Conservation (phyloP, 108 stramenopile species). For the Cyclotella cryptica region DNA sequence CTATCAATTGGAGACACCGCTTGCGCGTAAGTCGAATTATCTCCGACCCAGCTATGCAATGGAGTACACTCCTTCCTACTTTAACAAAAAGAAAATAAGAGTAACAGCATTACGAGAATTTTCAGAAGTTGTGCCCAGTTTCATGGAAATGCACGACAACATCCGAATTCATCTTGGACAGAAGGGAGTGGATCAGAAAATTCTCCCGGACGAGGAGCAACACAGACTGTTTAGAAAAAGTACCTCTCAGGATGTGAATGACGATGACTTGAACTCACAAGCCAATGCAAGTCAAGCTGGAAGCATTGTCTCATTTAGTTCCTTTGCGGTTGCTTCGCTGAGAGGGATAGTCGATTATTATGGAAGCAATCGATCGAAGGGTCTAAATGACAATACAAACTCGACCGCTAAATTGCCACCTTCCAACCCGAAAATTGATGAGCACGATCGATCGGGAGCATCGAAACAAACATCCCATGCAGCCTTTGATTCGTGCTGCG, state of each 20-base stretch:
- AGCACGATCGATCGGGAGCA: neutral
- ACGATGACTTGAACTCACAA: constrained; percentile 34
- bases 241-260: constrained; percentile 9
- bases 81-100: constrained; percentile 37
- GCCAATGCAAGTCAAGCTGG: constrained; percentile 11
- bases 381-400: neutral
- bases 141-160: constrained; percentile 51
- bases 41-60: constrained; percentile 1
- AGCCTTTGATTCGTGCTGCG: neutral
- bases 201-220: constrained; percentile 14
- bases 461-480: neutral
- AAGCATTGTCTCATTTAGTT: constrained; percentile 40
- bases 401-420: neutral
- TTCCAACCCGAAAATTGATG: neutral
- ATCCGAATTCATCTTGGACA: constrained; percentile 40
- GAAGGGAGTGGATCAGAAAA: constrained; percentile 27
- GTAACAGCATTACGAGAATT: constrained; percentile 45
- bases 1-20: neutral
- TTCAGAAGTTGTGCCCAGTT: constrained; percentile 47
- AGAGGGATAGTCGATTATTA: constrained; percentile 33
- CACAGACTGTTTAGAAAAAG: neutral
- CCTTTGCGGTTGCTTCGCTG: constrained; percentile 34
- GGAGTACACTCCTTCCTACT: constrained; percentile 29
- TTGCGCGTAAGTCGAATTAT: neutral
- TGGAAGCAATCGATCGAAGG: neutral